Evolutionary conservation across 2,329 filamentous ascomycete genomes (phyloP).

Genomic region (Lasiodiplodia gonubiensis): DNA sequence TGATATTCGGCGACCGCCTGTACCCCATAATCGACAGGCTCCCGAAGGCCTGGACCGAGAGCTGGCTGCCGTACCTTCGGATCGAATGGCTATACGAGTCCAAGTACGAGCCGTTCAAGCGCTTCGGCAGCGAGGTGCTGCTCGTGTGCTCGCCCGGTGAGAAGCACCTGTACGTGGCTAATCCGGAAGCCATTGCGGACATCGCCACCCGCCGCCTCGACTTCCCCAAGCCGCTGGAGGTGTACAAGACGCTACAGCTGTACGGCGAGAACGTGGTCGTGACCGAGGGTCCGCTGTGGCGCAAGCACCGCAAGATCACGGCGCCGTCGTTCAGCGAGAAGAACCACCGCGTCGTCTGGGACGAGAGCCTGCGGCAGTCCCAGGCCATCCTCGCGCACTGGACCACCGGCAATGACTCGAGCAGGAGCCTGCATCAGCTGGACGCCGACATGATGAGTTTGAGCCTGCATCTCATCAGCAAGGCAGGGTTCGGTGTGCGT

Average conservation of each 20-base stretch:
- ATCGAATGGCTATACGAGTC: slow-evolving; percentile 66
- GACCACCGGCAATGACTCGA: slow-evolving; percentile 37
- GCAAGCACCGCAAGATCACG: slow-evolving; percentile 73
- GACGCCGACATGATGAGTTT: slow-evolving; percentile 71
- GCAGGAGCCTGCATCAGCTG: slow-evolving; percentile 58
- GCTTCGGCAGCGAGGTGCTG: slow-evolving; percentile 66
- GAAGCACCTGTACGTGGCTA: slow-evolving; percentile 63
- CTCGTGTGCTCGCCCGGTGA: slow-evolving; percentile 65
- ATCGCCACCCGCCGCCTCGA: slow-evolving; percentile 70
- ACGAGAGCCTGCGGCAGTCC: slow-evolving; percentile 68
- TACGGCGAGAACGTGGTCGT: slow-evolving; percentile 76
- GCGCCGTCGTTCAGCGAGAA: slow-evolving; percentile 77
- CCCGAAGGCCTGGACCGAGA: slow-evolving; percentile 61
- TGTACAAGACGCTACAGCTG: slow-evolving; percentile 65
- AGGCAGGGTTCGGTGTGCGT: slow-evolving; percentile 73
- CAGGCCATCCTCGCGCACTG: slow-evolving; percentile 41
- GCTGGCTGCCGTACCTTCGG: slow-evolving; percentile 63
- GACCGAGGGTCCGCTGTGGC: slow-evolving; percentile 73
- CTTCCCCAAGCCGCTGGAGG: slow-evolving; percentile 70
- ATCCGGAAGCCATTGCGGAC: slow-evolving; percentile 69
- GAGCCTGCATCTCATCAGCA: slow-evolving; percentile 65
- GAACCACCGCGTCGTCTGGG: slow-evolving; percentile 72
- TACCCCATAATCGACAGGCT: slow-evolving; percentile 61
- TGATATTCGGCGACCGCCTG: slow-evolving; percentile 61
- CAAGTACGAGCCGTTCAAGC: slow-evolving; percentile 63